Base-by-base conservation (phyloP, 257 asterid genomes). In the Primulina eburnea region DNA sequence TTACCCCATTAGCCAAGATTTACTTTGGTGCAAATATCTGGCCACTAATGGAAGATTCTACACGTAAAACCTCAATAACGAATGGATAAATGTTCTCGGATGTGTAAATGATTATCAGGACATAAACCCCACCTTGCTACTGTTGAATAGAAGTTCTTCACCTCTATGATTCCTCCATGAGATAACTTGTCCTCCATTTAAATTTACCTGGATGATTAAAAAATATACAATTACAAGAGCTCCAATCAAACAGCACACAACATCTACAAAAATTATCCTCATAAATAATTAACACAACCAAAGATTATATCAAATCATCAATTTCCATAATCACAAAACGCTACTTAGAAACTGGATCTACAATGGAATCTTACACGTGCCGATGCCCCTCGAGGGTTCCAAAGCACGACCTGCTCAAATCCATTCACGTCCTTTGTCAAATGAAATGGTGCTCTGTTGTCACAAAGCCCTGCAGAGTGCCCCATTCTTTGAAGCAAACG, bases 121-220 rank as follows among this genome's bases (percentile, higher is more conserved):
- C 18, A 57, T 56, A 65, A 73, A 66, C 70, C 77, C 43, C 80
- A 93, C 99, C 99, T 90, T 93, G 74, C 92, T 87, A 77, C 92
- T 90, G 71, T 92, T 87, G 82, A 93, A 93, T 35, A 90, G 74
- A 73, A 87, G 91, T 70, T 93, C 99, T 82, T 93, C 97, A 34
- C 99, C 99, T 59, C 87, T 85, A 52, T 82, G 92, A 72, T 86
- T 89, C 81, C 96, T 82, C 99, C 99, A 93, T 0, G 99, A 93
- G 75, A 88, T 79, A 71, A 93, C 92, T 77, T 87, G 96, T 69
- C 91, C 99, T 62, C 99, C 99, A 8, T 85, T 85, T 85, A 93
- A 73, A 82, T 95, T 90, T 33, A 93, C 87, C 97, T 93, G 82
- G 24, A 62, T 64, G 33, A 78, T 60, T 20, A 6, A 21, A 72